A percentile compares a stretch with the other conserved stretches of the same genome.
phyloP scores from a whole-genome alignment of 768 basidiomycete species.

The Thelephora ganbajun region DNA sequence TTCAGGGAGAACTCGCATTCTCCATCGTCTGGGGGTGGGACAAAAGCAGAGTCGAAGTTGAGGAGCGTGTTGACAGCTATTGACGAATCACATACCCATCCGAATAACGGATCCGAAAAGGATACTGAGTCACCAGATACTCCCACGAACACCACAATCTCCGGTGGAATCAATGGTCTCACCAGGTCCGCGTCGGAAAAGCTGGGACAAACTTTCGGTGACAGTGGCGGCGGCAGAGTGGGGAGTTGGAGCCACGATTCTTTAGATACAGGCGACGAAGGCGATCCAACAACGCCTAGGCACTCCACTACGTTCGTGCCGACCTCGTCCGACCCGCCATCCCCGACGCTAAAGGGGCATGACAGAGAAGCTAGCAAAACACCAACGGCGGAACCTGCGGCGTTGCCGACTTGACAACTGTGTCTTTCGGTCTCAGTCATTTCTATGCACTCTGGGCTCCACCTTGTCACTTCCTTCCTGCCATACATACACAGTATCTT shows the following conservation, averaged over 20 bases:
- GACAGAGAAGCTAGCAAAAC: slow-evolving; percentile 1
- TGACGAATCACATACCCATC: slow-evolving; percentile 39
- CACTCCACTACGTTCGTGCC: not conserved
- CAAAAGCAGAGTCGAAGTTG: slow-evolving; percentile 51
- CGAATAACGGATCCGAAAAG: slow-evolving; percentile 9
- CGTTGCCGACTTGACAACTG: no score
- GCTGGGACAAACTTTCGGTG: no score
- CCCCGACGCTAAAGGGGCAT: slow-evolving; percentile 13
- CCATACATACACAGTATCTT: no score
- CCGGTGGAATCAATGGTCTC: not conserved
- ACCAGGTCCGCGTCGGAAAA: slow-evolving; percentile 6
- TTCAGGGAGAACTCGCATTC: slow-evolving; percentile 38
- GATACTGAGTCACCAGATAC: not conserved
- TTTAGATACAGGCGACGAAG: not conserved
- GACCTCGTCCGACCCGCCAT: slow-evolving; percentile 6
- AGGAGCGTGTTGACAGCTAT: slow-evolving; percentile 61
- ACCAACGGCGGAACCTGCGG: not conserved
- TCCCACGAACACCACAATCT: no score
- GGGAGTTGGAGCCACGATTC: not conserved
- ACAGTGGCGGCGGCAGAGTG: no score
- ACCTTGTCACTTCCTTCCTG: no score
- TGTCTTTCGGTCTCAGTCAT: no score
- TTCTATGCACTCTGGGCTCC: no score
- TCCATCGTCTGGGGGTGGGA: slow-evolving; percentile 19
- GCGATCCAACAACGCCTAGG: not conserved